phyloP scores from a whole-genome alignment of 2,329 filamentous ascomycete species.

The Penicillium palitans region DNA sequence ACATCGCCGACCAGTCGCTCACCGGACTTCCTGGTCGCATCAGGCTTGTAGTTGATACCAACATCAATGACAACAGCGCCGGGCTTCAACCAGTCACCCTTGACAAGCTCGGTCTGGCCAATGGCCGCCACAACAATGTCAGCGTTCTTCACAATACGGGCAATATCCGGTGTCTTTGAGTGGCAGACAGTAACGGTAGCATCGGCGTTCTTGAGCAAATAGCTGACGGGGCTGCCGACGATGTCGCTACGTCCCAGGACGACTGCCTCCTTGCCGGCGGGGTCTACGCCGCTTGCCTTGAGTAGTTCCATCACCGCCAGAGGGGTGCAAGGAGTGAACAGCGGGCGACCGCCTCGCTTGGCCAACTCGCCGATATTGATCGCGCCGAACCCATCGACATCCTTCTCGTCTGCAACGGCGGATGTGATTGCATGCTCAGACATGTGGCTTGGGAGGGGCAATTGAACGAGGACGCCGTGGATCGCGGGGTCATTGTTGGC shows the following conservation, averaged over 20 bases:
- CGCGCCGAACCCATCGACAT: conserved; percentile 95
- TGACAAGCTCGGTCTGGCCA: conserved; percentile 81
- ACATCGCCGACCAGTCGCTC: conserved; percentile 93
- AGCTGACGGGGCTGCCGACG: conserved; percentile 94
- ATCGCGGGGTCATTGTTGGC: conserved; percentile 85
- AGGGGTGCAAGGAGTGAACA: conserved; percentile 93
- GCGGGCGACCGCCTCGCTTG: conserved; percentile 85
- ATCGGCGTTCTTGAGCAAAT: conserved; percentile 90
- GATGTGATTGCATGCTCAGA: conserved; percentile 90
- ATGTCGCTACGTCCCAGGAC: conserved; percentile 96
- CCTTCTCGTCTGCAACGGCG: conserved; percentile 87
- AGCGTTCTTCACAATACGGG: conserved; percentile 73
- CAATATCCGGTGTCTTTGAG: conserved; percentile 75
- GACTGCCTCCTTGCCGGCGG: conserved; percentile 88
- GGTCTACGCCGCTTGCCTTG: conserved; percentile 76
- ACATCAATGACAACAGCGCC: conserved; percentile 97
- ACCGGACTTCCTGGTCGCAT: conserved; percentile 86
- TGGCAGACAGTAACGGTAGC: conserved; percentile 97
- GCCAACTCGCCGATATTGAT: conserved; percentile 95
- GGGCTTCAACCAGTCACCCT: conserved; percentile 92
- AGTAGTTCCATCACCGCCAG: conserved; percentile 96
- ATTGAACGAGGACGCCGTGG: conserved; percentile 90
- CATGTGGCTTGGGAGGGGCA: conserved; percentile 85
- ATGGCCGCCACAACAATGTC: conserved; percentile 93
- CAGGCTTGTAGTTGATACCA: conserved; percentile 92